Evolutionary conservation across 2,329 filamentous ascomycete species (phyloP), one percentile per base, ranked within the genome.

Genomic region (Zarea fungicola): DNA sequence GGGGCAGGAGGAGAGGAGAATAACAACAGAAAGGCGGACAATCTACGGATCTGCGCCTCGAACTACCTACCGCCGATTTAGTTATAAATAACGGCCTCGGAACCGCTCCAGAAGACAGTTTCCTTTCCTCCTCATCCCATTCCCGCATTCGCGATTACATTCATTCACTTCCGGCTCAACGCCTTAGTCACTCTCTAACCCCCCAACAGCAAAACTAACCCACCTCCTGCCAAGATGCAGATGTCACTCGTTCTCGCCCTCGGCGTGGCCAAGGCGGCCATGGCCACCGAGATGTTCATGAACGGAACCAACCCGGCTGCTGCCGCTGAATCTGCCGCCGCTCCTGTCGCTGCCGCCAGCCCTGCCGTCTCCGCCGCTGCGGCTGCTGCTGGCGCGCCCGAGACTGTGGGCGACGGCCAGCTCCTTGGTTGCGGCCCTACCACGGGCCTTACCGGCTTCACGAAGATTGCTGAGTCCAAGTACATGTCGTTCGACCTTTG

Each of bases 121-220:
- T 14, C 14, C 53, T 52, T 31, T 53, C 40, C 18, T 48, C 45
- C 48, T 54, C 51, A 51, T 44, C 50, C 56, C 53, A 58, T 46
- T 50, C 53, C 53, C 34, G 54, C 53, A 56, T 44, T 60, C 62
- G 65, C 61, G 63, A 64, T 60, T 58, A 55, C 60, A 53, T 40
- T 64, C 64, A 52, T 55, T 59, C 42, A 54, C 13, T 50, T 48
- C 58, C 56, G 40, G 40, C 47, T 43, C 31, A 61, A 63, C 63
- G 58, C 56, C 57, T 56, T 52, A 32, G 55, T 48, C 56, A 52
- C 55, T 62, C 56, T 60, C 55, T 53, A 29, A 42, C 9, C 29
- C n/a, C n/a, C 22, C 21, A 36, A 16, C 21, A 29, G 37, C 10
- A 40, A n/a, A n/a, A n/a, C 11, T 28, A 21, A 6, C 5, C 10